Evolutionary conservation across 129 eudicot genomes (phyloP).

Genomic region (Pseudognaphalium luteoalbum): DNA sequence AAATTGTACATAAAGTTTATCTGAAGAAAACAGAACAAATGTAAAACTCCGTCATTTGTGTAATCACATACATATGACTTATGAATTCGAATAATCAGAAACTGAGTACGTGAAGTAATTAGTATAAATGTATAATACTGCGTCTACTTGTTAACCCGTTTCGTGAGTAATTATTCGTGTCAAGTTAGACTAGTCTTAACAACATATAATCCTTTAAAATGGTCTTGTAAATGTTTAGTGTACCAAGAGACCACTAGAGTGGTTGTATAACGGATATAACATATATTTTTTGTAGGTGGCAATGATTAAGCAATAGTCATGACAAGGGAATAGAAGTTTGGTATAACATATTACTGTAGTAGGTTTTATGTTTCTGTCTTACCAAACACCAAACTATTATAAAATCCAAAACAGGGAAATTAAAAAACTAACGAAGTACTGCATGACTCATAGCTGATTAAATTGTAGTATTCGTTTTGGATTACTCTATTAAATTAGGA

Average conservation of each 20-base stretch:
- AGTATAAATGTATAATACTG: background rate
- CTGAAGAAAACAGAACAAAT: slow-evolving; percentile 40
- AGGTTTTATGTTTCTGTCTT: slow-evolving; percentile 37
- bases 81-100: background rate
- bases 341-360: slow-evolving; percentile 26
- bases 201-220: background rate
- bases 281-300: slow-evolving; percentile 14
- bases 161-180: background rate
- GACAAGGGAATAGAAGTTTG: slow-evolving; percentile 29
- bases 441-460: slow-evolving; percentile 25
- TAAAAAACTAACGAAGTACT: slow-evolving; percentile 2
- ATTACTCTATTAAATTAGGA: slow-evolving; percentile 8
- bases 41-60: background rate
- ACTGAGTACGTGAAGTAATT: background rate
- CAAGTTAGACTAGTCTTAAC: background rate
- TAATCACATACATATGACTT: background rate
- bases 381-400: slow-evolving; percentile 32
- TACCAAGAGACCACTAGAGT: slow-evolving; percentile 8
- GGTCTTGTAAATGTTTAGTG: slow-evolving; percentile 7
- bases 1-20: slow-evolving; percentile 81
- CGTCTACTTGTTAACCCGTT: background rate
- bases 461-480: slow-evolving; percentile 24
- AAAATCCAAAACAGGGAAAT: slow-evolving; percentile 5
- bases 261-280: slow-evolving; percentile 18
- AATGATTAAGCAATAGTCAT: slow-evolving; percentile 24